These are phyloP conservation scores for Chrysanthemum seticuspe DNA, from an alignment of 129 eudicot species.

Conservation along the genomic window DNA sequence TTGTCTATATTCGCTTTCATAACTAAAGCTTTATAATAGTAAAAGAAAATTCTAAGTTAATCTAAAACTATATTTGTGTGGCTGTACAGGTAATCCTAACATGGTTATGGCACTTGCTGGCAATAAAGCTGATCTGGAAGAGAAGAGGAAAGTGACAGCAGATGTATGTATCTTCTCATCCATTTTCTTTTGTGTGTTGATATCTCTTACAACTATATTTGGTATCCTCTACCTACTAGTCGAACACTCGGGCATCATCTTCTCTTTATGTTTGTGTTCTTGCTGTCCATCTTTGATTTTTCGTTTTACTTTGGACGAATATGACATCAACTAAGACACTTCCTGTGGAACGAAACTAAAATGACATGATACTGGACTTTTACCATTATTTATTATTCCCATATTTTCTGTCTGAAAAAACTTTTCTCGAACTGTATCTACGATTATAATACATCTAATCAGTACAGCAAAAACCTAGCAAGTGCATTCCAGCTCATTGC, in stretches of 20 bases:
- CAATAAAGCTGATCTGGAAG: conserved; percentile 91
- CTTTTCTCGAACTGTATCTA: not conserved
- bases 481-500: not conserved
- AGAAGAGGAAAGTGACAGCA: conserved; percentile 81
- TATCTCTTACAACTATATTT: conserved; percentile 3
- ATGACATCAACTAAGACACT: not conserved
- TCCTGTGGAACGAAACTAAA: not conserved
- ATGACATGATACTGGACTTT: conserved; percentile 1
- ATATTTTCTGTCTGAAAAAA: not conserved
- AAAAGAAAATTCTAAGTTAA: not conserved
- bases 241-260: not conserved
- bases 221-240: not conserved
- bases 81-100: conserved; percentile 76
- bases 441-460: not conserved
- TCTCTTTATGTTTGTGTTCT: not conserved
- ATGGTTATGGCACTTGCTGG: conserved; percentile 99
- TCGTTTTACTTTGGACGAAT: too few relatives aligned
- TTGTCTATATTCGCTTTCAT: conserved; percentile 8
- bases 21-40: not conserved
- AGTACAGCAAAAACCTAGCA: conserved; percentile 3
- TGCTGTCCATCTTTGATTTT: not conserved
- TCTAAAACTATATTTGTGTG: conserved; percentile 3
- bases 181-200: not conserved
- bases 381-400: not conserved
- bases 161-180: conserved; percentile 55